These are phyloP conservation scores for Trichothecium sympodiale DNA, from an alignment of 2,329 filamentous ascomycete species.

Conservation along the genomic window DNA sequence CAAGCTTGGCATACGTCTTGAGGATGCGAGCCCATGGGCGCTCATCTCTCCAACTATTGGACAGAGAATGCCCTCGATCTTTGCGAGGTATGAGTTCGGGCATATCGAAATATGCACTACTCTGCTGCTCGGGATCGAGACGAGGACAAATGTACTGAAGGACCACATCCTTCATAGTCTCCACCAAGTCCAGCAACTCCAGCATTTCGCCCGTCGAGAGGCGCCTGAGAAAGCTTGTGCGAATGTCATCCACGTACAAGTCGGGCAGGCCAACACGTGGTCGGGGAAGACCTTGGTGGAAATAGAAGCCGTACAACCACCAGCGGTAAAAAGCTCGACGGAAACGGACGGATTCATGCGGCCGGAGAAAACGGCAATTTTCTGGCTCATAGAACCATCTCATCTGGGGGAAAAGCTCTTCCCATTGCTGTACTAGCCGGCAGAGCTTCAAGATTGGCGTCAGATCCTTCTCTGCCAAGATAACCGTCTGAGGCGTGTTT, in stretches of 20 bases:
- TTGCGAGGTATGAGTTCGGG: slow-evolving; percentile 12
- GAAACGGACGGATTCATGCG: slow-evolving; percentile 32
- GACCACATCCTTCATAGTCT: slow-evolving; percentile 32
- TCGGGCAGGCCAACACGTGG: slow-evolving; percentile 25
- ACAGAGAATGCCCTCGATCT: slow-evolving; percentile 18
- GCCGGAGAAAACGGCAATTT: slow-evolving; percentile 30
- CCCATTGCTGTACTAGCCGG: slow-evolving; percentile 24
- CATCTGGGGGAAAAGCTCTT: slow-evolving; percentile 29
- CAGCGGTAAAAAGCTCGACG: slow-evolving; percentile 40
- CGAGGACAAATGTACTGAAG: slow-evolving; percentile 35
- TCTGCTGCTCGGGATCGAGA: slow-evolving; percentile 23
- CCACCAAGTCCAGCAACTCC: slow-evolving; percentile 33
- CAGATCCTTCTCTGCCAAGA: slow-evolving; percentile 22
- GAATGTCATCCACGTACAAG: slow-evolving; percentile 26
- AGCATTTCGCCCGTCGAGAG: slow-evolving; percentile 31
- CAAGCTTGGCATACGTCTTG: slow-evolving; percentile 37
- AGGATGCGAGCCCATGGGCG: slow-evolving; percentile 26
- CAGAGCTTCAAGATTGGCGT: slow-evolving; percentile 21
- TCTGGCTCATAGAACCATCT: slow-evolving; percentile 34
- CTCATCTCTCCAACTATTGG: slow-evolving; percentile 23
- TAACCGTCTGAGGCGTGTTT: slow-evolving; percentile 10
- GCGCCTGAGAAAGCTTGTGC: slow-evolving; percentile 30
- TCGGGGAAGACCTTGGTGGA: slow-evolving; percentile 32
- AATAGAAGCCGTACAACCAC: slow-evolving; percentile 43
- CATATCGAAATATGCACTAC: slow-evolving; percentile 14